Conservation (phyloP, 495 filamentous ascomycete genomes). For the Apiosordaria backusii region DNA sequence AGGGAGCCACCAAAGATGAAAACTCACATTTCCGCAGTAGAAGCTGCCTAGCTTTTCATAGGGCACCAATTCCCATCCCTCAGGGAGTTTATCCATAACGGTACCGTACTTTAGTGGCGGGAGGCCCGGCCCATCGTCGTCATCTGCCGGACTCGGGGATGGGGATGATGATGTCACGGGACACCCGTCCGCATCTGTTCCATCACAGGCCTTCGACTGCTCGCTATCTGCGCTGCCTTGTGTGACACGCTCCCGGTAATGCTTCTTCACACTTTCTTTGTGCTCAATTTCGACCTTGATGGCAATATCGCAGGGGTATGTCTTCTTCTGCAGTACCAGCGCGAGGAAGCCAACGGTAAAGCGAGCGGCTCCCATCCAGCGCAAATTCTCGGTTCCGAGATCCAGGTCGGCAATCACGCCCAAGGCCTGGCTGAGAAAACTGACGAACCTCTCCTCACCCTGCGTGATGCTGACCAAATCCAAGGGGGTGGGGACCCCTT, state of each 20-base stretch:
- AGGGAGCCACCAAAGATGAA: not conserved
- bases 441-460: constrained; percentile 63
- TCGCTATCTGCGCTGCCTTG: constrained; percentile 4
- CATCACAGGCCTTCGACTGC: constrained; percentile 20
- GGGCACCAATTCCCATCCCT: constrained; percentile 67
- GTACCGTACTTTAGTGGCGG: constrained; percentile 77
- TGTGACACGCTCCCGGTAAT: constrained; percentile 49
- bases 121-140: constrained; percentile 42
- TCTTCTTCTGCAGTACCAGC: constrained; percentile 64
- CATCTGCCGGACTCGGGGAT: constrained; percentile 4
- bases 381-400: constrained; percentile 80
- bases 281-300: constrained; percentile 75
- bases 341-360: constrained; percentile 82
- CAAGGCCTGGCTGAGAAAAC: constrained; percentile 86
- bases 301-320: constrained; percentile 87
- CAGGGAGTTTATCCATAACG: constrained; percentile 68
- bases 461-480: constrained; percentile 89
- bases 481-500: constrained; percentile 74
- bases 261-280: constrained; percentile 69
- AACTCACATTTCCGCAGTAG: constrained; percentile 76
- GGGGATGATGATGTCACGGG: constrained; percentile 16
- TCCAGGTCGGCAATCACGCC: constrained; percentile 90
- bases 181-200: constrained; percentile 1
- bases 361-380: constrained; percentile 84
- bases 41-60: constrained; percentile 83